Base-by-base conservation (phyloP, 83 land plant species). In the Diphasiastrum complanatum region DNA sequence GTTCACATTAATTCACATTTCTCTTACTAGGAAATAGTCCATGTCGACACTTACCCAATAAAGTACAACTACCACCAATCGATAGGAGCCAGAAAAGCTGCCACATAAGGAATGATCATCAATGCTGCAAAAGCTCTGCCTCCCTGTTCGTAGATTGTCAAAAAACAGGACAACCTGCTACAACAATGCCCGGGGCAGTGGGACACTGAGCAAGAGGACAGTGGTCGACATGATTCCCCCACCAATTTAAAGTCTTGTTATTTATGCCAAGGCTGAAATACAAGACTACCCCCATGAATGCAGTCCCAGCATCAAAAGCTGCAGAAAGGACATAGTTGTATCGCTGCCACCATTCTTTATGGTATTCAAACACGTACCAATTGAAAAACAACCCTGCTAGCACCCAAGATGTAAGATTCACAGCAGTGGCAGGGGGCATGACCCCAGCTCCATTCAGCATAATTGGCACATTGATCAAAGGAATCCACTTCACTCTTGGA, bases 281-380 rank as follows among this genome's bases (percentile, higher is more conserved):
- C 4, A 57, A n/a, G 6, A 57, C 8, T 14, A 57, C 45, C 2
- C 61, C 61, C 61, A 57, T 57, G 61, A 57, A 57, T 57, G 61
- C 61, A 33, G 41, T 33, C 3, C 61, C 61, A 5, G 61, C 61
- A 57, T 57, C 61, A 33, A 57, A 33, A 33, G 61, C 45, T 33
- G 61, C 61, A 5, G 61, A 57, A 33, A 57, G 41, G 18, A 57
- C 40, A 57, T 57, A 57, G 32, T 57, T 57, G 18, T 57, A 57
- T 57, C 61, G 49, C 40, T 33, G 61, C 61, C 61, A 57, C 61
- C 61, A 57, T 33, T 18, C 4, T 4, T 30, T 57, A n/a, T 18
- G 36, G 18, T 6, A 57, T 26, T 33, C 14, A 22, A 33, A 29
- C n/a, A 57, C 34, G 18, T 57, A 57, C 14, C 20, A 57, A 19